Evolutionary conservation across 176 grass and related monocot species (phyloP).

Genomic region (Ensete ventricosum): DNA sequence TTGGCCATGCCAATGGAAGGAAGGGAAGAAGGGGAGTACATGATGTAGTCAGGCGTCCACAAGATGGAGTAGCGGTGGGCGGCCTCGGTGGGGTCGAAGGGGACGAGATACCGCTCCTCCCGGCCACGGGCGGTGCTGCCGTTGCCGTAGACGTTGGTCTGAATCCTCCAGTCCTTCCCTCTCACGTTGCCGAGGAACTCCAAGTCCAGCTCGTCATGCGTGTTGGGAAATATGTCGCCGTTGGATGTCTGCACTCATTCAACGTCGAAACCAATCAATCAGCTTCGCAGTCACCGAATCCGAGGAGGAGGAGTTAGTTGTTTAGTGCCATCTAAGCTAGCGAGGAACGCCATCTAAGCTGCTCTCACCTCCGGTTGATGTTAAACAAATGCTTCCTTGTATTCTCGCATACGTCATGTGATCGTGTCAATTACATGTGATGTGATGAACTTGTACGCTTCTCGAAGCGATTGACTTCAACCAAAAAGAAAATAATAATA

Average conservation of each 20-base stretch:
- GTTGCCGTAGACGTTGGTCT: constrained; percentile 89
- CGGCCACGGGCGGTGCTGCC: constrained; percentile 69
- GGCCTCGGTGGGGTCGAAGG: constrained; percentile 50
- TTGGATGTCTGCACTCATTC: constrained; percentile 57
- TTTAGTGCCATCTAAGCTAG: not conserved
- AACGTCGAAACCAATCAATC: no score
- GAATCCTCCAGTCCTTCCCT: constrained; percentile 60
- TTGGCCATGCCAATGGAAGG: no score
- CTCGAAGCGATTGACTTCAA: no score
- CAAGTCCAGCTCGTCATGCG: constrained; percentile 82
- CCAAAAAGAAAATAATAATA: no score
- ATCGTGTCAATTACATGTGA: no score
- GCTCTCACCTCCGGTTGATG: no score
- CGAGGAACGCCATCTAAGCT: no score
- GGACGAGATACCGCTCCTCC: constrained; percentile 75
- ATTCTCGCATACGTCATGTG: no score
- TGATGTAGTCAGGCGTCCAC: constrained; percentile 54
- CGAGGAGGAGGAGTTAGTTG: no score
- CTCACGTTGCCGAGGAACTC: constrained; percentile 68
- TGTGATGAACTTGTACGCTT: no score
- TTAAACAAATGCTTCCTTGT: no score
- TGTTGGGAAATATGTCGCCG: constrained; percentile 41
- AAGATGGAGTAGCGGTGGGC: constrained; percentile 64
- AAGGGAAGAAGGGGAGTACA: constrained; percentile 14
- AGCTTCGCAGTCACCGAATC: no score